These are phyloP conservation scores for Leccinum aurantiacum DNA, from an alignment of 768 basidiomycete species.

Conservation along the genomic window DNA sequence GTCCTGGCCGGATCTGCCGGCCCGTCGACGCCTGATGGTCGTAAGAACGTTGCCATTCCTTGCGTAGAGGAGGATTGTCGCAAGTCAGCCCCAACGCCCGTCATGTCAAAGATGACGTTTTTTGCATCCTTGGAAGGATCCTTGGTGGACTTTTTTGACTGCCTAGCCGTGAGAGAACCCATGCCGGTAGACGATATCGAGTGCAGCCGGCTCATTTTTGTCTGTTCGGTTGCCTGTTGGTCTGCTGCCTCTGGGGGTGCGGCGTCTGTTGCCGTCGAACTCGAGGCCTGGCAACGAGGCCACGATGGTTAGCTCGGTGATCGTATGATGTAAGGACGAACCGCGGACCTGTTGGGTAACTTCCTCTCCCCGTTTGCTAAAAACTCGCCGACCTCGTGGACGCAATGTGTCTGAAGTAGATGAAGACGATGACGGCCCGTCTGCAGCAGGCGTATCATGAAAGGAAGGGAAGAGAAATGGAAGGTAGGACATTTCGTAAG, in stretches of 20 bases:
- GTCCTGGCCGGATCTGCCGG: constrained; percentile 15
- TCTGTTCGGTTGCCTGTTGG: constrained; percentile 26
- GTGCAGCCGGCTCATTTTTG: constrained; percentile 17
- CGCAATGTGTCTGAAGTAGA: constrained; percentile 23
- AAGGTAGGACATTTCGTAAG: constrained; percentile 62
- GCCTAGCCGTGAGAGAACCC: constrained; percentile 10
- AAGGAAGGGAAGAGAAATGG: constrained; percentile 59
- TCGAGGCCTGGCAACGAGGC: constrained; percentile 22
- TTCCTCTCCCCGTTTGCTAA: constrained; percentile 51
- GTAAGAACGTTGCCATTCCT: constrained; percentile 16
- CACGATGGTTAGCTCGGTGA: constrained; percentile 16
- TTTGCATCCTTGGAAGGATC: constrained; percentile 41
- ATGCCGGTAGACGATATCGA: constrained; percentile 25
- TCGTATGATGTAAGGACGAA: constrained; percentile 21
- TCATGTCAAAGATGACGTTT: constrained; percentile 46
- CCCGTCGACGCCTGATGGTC: constrained; percentile 23
- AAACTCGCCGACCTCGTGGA: constrained; percentile 52
- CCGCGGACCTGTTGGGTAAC: constrained; percentile 31
- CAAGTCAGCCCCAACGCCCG: constrained; percentile 51
- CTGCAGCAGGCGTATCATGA: constrained; percentile 24
- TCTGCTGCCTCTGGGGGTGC: constrained; percentile 7
- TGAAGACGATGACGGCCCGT: constrained; percentile 22
- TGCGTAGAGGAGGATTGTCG: constrained; percentile 30
- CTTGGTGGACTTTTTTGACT: constrained; percentile 17
- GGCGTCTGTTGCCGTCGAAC: constrained; percentile 6